A percentile compares a stretch with the other conserved stretches of the same genome.
These are phyloP conservation scores for Rhododendron vialii DNA, from an alignment of 148 eudicot genomes.

Conservation along the genomic window DNA sequence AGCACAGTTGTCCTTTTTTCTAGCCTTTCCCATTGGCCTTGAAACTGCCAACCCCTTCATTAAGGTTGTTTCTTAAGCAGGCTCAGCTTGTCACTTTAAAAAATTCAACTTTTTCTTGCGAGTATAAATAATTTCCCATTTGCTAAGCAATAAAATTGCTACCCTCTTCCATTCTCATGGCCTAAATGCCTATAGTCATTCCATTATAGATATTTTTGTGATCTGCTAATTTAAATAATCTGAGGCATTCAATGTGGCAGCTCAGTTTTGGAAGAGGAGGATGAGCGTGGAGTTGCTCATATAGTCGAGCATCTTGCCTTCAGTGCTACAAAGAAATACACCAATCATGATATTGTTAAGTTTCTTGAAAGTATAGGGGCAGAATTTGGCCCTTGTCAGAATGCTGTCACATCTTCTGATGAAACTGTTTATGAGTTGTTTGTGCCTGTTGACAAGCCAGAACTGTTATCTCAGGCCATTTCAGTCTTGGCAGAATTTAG, in stretches of 20 bases:
- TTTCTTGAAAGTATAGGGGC: slow-evolving; percentile 95
- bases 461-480: slow-evolving; percentile 68
- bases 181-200: neutral
- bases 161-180: neutral
- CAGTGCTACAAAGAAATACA: slow-evolving; percentile 79
- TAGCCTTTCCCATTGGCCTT: neutral
- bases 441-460: slow-evolving; percentile 93
- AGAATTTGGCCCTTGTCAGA: slow-evolving; percentile 92
- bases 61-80: neutral
- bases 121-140: neutral
- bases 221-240: neutral
- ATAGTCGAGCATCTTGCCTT: slow-evolving; percentile 94
- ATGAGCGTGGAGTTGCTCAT: slow-evolving; percentile 92
- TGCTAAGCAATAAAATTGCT: neutral
- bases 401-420: slow-evolving; percentile 81
- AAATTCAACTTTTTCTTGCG: neutral
- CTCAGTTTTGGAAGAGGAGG: slow-evolving; percentile 92
- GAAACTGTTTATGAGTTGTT: slow-evolving; percentile 87
- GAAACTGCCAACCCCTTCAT: neutral
- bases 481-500: slow-evolving; percentile 85
- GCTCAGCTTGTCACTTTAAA: neutral
- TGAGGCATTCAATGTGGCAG: slow-evolving; percentile 43
- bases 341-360: slow-evolving; percentile 79
- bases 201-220: neutral
- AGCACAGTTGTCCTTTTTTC: neutral